These are phyloP conservation scores for Delitschia confertaspora DNA, from an alignment of 495 filamentous ascomycete species.

Conservation along the genomic window DNA sequence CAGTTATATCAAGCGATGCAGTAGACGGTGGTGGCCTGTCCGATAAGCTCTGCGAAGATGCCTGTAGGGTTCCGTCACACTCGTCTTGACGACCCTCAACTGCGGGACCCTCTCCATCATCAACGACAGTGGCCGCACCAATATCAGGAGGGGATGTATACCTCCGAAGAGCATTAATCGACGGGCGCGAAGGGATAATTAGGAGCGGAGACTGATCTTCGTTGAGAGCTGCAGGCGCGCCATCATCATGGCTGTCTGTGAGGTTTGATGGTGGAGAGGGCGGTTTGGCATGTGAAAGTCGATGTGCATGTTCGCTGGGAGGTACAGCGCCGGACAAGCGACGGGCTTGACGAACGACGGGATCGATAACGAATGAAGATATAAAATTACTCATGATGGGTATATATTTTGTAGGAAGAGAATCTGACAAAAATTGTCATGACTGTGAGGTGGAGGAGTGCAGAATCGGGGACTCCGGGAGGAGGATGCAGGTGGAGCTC, in stretches of 20 bases:
- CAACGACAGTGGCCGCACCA: neutral
- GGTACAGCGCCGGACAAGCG: constrained; percentile 49
- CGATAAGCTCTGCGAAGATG: constrained; percentile 12
- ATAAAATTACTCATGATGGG: constrained; percentile 71
- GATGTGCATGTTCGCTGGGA: constrained; percentile 26
- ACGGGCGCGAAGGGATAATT: constrained; percentile 7
- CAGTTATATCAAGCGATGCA: constrained; percentile 3
- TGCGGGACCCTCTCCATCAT: constrained; percentile 2
- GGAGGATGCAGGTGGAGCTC: too few species aligned
- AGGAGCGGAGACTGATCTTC: constrained; percentile 5
- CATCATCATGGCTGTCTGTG: neutral
- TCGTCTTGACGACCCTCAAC: neutral
- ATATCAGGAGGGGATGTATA: neutral
- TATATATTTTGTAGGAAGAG: constrained; percentile 11
- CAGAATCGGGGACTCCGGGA: neutral
- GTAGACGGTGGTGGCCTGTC: constrained; percentile 1
- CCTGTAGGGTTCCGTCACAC: constrained; percentile 8
- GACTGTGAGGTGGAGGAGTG: too few species aligned
- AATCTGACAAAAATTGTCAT: too few species aligned
- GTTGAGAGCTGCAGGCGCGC: neutral
- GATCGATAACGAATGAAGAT: constrained; percentile 66
- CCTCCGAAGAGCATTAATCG: neutral
- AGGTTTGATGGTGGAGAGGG: neutral
- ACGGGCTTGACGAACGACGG: constrained; percentile 65
- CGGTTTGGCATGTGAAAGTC: constrained; percentile 25